Evolutionary conservation across 345 rosid species (phyloP).

Genomic region (Euphorbia tirucalli): DNA sequence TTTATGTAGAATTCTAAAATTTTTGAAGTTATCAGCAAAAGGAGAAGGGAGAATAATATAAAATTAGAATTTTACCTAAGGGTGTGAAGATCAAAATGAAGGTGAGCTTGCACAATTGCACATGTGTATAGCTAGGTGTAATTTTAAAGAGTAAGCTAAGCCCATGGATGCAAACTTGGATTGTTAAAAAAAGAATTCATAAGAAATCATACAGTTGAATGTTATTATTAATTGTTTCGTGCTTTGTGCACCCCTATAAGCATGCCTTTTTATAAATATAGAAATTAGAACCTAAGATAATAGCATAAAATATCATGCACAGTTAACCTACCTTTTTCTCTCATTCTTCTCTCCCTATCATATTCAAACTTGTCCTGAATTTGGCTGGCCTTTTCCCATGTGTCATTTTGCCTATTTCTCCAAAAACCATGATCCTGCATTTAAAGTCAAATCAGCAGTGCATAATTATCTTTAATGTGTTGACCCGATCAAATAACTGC

Average conservation of each 20-base stretch:
- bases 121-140: not conserved
- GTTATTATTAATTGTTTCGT: no score
- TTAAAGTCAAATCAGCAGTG: constrained; percentile 1
- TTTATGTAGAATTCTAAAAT: no score
- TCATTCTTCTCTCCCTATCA: constrained; percentile 78
- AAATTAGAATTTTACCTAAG: constrained; percentile 50
- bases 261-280: not conserved
- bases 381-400: constrained; percentile 60
- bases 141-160: not conserved
- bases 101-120: not conserved
- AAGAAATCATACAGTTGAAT: not conserved
- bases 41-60: not conserved
- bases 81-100: constrained; percentile 39
- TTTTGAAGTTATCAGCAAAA: constrained; percentile 1
- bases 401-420: constrained; percentile 52
- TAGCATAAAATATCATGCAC: not conserved
- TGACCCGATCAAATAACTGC: not conserved
- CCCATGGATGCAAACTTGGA: constrained; percentile 3
- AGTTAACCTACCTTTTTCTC: constrained; percentile 59
- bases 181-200: not conserved
- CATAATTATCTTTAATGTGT: not conserved
- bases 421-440: constrained; percentile 53
- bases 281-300: not conserved
- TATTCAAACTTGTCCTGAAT: constrained; percentile 76
- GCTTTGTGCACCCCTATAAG: not conserved